Conservation (phyloP, 2,329 filamentous ascomycete species). For the Spiromastix sp. region DNA sequence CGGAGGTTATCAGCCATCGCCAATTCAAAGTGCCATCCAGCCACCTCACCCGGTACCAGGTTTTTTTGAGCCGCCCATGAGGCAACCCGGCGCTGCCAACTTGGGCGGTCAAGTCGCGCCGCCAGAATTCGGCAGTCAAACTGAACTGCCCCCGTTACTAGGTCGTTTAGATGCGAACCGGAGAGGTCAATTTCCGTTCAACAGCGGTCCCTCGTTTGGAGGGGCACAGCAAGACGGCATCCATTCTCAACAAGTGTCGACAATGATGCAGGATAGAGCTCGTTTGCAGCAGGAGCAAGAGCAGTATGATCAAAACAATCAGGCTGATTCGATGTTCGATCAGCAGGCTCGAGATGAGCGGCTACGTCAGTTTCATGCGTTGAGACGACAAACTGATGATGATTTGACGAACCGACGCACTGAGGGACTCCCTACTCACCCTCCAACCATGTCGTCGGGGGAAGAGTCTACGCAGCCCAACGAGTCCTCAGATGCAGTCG, state of each 20-base stretch:
- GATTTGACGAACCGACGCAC: slow-evolving; percentile 22
- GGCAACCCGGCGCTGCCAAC: slow-evolving; percentile 33
- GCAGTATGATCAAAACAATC: slow-evolving; percentile 35
- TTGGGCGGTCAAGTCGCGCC: slow-evolving; percentile 30
- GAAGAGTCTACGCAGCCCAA: slow-evolving; percentile 16
- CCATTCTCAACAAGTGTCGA: slow-evolving; percentile 47
- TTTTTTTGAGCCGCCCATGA: slow-evolving; percentile 55
- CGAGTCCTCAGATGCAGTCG: slow-evolving; percentile 14
- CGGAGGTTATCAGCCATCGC: slow-evolving; percentile 54
- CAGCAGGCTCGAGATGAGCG: slow-evolving; percentile 52
- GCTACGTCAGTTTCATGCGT: slow-evolving; percentile 70
- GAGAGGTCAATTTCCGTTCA: slow-evolving; percentile 39
- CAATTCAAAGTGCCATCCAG: slow-evolving; percentile 49
- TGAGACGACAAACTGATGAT: slow-evolving; percentile 57
- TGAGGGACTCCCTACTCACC: slow-evolving; percentile 33
- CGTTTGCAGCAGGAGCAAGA: slow-evolving; percentile 52
- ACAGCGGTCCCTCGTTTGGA: slow-evolving; percentile 35
- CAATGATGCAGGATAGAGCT: slow-evolving; percentile 51
- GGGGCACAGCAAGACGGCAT: slow-evolving; percentile 33
- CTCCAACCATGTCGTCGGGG: slow-evolving; percentile 22
- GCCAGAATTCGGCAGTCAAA: slow-evolving; percentile 51
- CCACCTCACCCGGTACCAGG: slow-evolving; percentile 47
- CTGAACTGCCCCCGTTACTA: slow-evolving; percentile 57
- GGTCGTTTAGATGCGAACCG: slow-evolving; percentile 53
- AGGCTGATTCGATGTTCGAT: slow-evolving; percentile 37